These are phyloP conservation scores for Batkoa obscura DNA, from an alignment of 371 early-diverging fungal species.

Conservation along the genomic window DNA sequence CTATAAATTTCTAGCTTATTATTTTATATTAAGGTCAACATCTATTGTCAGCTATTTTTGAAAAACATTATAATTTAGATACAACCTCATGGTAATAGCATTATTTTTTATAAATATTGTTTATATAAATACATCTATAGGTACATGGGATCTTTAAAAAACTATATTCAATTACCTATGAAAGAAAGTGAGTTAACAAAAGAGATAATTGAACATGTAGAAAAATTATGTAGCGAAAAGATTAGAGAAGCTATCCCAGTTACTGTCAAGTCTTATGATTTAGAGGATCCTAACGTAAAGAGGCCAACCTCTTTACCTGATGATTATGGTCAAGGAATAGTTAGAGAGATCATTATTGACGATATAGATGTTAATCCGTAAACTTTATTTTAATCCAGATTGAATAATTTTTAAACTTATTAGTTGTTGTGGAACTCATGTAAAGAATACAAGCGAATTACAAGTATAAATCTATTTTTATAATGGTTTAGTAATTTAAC, in stretches of 20 bases:
- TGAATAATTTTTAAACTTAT: neutral
- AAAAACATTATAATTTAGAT: neutral
- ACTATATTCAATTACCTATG: neutral
- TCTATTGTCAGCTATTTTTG: neutral
- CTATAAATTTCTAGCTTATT: too few relatives aligned
- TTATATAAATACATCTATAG: too few relatives aligned
- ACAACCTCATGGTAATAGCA: neutral
- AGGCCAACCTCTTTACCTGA: neutral
- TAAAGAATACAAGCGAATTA: neutral
- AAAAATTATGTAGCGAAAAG: neutral
- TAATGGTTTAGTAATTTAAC: too few relatives aligned
- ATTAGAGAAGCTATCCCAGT: neutral
- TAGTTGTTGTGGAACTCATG: constrained; percentile 3
- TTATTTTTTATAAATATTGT: too few relatives aligned
- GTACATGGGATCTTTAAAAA: neutral
- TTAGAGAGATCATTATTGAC: neutral
- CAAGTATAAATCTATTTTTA: neutral
- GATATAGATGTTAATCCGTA: neutral
- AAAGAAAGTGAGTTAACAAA: neutral
- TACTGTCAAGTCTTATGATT: neutral
- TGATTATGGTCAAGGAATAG: neutral
- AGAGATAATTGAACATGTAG: neutral
- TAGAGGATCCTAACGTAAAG: neutral
- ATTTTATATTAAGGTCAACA: neutral
- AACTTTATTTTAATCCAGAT: neutral